phyloP scores from a whole-genome alignment of 1,284 basidiomycete genomes.

The Cryptococcus sp. region DNA sequence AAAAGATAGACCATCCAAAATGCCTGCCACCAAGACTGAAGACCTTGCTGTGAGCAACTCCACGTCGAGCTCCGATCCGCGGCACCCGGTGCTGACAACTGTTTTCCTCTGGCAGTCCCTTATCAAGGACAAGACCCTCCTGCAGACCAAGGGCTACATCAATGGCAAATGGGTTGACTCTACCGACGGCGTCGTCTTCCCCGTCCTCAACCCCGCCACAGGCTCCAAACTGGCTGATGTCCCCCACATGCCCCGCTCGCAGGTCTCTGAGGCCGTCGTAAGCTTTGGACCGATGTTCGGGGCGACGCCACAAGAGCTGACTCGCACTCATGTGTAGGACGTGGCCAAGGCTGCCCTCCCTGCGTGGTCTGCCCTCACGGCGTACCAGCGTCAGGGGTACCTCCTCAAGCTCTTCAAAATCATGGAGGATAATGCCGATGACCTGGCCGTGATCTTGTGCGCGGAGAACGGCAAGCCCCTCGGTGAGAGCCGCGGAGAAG shows the following conservation, averaged over 20 bases:
- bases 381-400: conserved; percentile 62
- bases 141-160: conserved; percentile 74
- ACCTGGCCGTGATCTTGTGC: conserved; percentile 76
- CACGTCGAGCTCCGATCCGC: background rate
- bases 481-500: conserved; percentile 74
- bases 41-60: conserved; percentile 3
- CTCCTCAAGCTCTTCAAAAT: conserved; percentile 68
- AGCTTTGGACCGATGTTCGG: background rate
- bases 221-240: conserved; percentile 11
- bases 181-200: conserved; percentile 64
- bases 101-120: conserved; percentile 1
- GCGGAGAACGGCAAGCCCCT: conserved; percentile 88
- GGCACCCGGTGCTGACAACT: background rate
- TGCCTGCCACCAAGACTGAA: conserved; percentile 6
- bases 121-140: conserved; percentile 68
- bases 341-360: conserved; percentile 14
- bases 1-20: background rate
- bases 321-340: background rate
- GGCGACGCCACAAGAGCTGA: background rate
- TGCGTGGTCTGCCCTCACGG: conserved; percentile 8
- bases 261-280: conserved; percentile 14
- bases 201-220: conserved; percentile 56
- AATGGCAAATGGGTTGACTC: conserved; percentile 78
- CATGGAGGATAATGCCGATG: conserved; percentile 75
- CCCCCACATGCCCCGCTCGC: conserved; percentile 14